Base-by-base conservation (phyloP, 805 yeast species). In the Starmerella sp. region DNA sequence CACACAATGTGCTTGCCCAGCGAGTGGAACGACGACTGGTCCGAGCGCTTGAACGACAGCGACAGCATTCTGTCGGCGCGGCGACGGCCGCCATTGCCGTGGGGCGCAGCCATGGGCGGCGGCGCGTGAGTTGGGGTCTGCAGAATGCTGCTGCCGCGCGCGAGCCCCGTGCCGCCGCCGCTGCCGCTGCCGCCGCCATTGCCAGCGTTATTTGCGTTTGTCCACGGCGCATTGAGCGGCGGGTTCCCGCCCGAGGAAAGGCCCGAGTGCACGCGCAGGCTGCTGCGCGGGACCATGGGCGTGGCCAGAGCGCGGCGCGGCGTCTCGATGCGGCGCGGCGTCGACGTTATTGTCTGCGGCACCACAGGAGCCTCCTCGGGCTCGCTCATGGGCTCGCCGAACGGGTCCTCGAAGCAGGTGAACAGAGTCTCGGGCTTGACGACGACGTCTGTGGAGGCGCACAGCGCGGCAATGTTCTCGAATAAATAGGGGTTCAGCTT, bases 381-480 rank as follows among this genome's bases (percentile, higher is more conserved):
- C 22, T 34, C 41, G 44, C 22, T 35, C 30, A 46, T 3, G 51
- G 51, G n/a, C 41, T 39, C 51, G 4, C 52, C 48, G n/a, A 54
- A 55, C 22, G 57, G 53, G 30, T 55, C 52, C n/a, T 54, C 60
- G 42, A 58, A 52, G 10, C 55, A 52, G 32, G 57, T 2, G 37
- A 65, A 72, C 15, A 71, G 57, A 46, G 65, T 60, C 10, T 77
- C 77, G 6, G 83, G 80, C 55, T 81, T 79, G 17, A 88, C 75
- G 55, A 78, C 78, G 17, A 84, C 86, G 11, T 95, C 93, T 1
- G 58, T 49, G 70, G 84, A 71, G 48, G 75, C 74, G 62, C 88
- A 81, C 48, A 93, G 71, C 44, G 83, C 82, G 60, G 83, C 87
- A 59, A 87, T 82, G 0, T 96, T 88, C 65, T 88, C 96, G 78